These are phyloP conservation scores for Podosphaera xanthii DNA, from an alignment of 2,329 filamentous ascomycete species.

Conservation along the genomic window DNA sequence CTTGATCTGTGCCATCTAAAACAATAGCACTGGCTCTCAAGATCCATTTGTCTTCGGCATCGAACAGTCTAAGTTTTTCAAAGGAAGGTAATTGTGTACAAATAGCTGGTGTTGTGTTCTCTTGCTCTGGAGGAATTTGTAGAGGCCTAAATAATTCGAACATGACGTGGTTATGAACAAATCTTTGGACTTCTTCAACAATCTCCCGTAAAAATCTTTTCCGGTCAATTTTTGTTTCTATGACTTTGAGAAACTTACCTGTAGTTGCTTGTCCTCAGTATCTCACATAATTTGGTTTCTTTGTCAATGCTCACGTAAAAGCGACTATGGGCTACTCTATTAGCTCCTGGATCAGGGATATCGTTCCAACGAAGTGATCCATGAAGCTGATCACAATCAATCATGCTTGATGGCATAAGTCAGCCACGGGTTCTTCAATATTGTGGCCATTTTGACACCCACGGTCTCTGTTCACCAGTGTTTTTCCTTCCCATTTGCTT, in stretches of 20 bases:
- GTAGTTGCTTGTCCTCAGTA: constrained; percentile 29
- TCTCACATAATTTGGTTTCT: constrained; percentile 21
- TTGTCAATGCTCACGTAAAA: constrained; percentile 12
- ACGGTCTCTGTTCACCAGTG: constrained; percentile 4
- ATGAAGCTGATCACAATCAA: constrained; percentile 20
- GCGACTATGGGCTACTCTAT: constrained; percentile 13
- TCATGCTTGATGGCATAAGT: constrained; percentile 2
- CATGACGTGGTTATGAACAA: constrained; percentile 12
- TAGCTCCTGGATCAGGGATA: constrained; percentile 28
- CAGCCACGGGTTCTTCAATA: background rate
- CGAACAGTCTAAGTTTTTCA: constrained; percentile 24
- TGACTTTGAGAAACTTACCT: constrained; percentile 19
- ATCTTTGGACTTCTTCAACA: constrained; percentile 9
- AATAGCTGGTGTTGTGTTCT: constrained; percentile 13
- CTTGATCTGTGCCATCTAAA: constrained; percentile 30
- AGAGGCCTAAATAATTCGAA: constrained; percentile 13
- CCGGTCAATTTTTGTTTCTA: background rate
- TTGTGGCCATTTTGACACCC: background rate
- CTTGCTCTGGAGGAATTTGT: constrained; percentile 6
- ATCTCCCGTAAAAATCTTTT: constrained; percentile 12
- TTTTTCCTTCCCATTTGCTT: constrained; percentile 12
- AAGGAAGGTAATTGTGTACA: constrained; percentile 22
- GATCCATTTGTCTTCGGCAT: constrained; percentile 28
- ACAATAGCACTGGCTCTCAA: constrained; percentile 31
- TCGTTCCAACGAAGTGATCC: constrained; percentile 35